Evolutionary conservation across 768 basidiomycete species (phyloP), one percentile per base, ranked within the genome.

Genomic region (Boletus subcaerulescens): DNA sequence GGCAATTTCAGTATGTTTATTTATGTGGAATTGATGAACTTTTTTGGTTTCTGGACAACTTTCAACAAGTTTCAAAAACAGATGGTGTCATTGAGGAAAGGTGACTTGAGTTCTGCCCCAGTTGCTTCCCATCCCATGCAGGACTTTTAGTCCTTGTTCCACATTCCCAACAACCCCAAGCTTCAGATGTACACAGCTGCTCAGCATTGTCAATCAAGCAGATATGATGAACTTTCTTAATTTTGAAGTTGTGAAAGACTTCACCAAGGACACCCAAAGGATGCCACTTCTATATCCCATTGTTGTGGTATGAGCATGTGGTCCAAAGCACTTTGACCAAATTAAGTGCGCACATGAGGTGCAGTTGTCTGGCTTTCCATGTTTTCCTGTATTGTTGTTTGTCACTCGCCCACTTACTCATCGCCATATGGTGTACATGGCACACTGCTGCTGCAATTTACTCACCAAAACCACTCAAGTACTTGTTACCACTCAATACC

Each of bases 181-280:
- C 5, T 45, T 18, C 50, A 59, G 12, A 49, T 43, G 5, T 66
- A 69, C 36, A 22, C 12, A 14, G 31, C 44, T 35, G n/a, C 52
- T 3, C 57, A 33, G 20, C 63, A 59, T 14, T 65, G 52, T 35
- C 66, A 60, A 33, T 60, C 55, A 48, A 68, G 58, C 45, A 22
- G 69, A 77, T 9, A 64, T 70, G 38, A 69, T 77, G 57, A 58
- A 73, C 29, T 79, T 68, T 46, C 60, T 79, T 59, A 73, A 79
- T 50, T 69, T 76, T 6, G 74, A 71, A 4, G 64, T 48, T 33
- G 54, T 43, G 43, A 61, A 56, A 48, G 50, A 18, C 10, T 36
- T 43, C 18, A 22, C 38, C 20, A 56, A 62, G 49, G 54, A 61
- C 14, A n/a, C n/a, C n/a, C n/a, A n/a, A n/a, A n/a, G n/a, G n/a